A percentile compares a stretch with the other conserved stretches of the same genome.
phyloP scores from a whole-genome alignment of 129 eudicot genomes.

The Chrysanthemum makinoi region DNA sequence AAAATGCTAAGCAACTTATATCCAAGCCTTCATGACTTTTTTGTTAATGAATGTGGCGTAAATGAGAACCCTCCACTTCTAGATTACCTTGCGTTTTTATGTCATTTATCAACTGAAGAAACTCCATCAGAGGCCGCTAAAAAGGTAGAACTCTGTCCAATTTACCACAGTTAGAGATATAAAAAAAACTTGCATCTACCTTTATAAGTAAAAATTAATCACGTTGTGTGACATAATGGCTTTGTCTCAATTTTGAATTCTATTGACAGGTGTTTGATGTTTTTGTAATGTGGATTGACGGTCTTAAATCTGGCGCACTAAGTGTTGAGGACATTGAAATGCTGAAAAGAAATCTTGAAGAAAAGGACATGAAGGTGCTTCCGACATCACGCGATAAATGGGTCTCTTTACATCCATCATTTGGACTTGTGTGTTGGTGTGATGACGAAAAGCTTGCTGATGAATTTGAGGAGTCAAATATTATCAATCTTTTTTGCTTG shows the following conservation, averaged over 20 bases:
- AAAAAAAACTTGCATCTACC: neutral
- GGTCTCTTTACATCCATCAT: constrained; percentile 81
- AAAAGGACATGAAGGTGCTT: constrained; percentile 58
- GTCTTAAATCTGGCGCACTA: constrained; percentile 51
- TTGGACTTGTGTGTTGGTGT: constrained; percentile 79
- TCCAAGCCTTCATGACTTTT: constrained; percentile 72
- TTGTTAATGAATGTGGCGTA: constrained; percentile 87
- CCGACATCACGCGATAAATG: constrained; percentile 78
- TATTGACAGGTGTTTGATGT: constrained; percentile 62
- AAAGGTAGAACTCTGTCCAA: constrained; percentile 26
- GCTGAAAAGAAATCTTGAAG: constrained; percentile 53
- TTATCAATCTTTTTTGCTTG: constrained; percentile 57
- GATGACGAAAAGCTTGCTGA: constrained; percentile 65
- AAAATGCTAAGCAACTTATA: constrained; percentile 57
- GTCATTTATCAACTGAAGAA: constrained; percentile 54
- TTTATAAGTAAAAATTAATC: neutral
- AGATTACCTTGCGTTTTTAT: constrained; percentile 61
- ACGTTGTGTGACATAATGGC: neutral
- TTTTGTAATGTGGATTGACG: constrained; percentile 63
- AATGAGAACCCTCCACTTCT: constrained; percentile 56
- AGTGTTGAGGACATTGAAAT: constrained; percentile 50
- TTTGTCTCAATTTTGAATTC: constrained; percentile 1
- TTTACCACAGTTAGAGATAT: neutral
- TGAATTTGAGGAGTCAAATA: constrained; percentile 56
- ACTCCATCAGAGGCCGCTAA: constrained; percentile 66